Evolutionary conservation across 2,329 filamentous ascomycete genomes (phyloP), one percentile per base, ranked within the genome.

Genomic region (Arthrobotrys conoides): DNA sequence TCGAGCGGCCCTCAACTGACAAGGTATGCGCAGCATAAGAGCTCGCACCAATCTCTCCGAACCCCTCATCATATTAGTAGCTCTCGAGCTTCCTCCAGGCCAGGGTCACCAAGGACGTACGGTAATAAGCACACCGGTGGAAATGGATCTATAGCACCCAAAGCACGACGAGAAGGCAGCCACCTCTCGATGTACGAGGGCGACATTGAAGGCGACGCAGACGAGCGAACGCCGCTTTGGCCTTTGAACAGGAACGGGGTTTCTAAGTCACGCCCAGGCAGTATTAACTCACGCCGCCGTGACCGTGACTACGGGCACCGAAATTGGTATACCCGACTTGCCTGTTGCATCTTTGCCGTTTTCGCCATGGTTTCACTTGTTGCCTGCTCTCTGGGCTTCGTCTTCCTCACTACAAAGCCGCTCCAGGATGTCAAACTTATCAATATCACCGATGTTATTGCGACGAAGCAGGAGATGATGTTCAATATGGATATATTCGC

Each of bases 401-500:
- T 97, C 85, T 92, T 97, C 84, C 93, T 94, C 55, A 95, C 94
- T 20, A 97, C 94, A 33, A 94, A 97, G 83, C 93, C 94, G 5
- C 88, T 99, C 59, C 89, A 90, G 27, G 90, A 92, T 80, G 92
- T 98, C 75, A 87, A 91, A 80, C 89, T 98, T 53, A 87, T 91
- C 70, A 91, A 91, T 80, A 93, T 99, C 81, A 90, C 92, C 82
- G 96, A 97, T 81, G 93, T 99, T 24, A 88, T 98, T 61, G 94
- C 94, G 1, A 97, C 93, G 82, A 93, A 97, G 84, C 93, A 97
- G 84, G 94, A 98, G 83, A 88, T 99, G 49, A 97, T 99, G 90
- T 89, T 98, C 82, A 95, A 99, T 84, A 86, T 99, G 61, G 90
- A 93, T 20, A 93, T 99, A 76, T 90, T 90, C 81, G 96, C 95